Evolutionary conservation across 169 alveolate species (phyloP).

Genomic region (Plasmodium adleri): DNA sequence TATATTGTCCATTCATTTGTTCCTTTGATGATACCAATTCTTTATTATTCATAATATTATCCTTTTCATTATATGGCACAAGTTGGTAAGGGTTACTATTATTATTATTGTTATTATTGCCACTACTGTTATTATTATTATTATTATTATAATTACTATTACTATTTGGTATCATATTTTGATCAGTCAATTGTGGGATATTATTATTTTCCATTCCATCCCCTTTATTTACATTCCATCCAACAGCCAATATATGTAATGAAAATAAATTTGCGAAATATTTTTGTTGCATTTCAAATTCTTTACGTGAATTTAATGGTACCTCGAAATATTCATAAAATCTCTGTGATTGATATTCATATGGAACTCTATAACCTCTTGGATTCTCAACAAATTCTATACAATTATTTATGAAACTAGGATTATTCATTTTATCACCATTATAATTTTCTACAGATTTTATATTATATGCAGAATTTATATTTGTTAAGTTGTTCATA

Average conservation of each 20-base stretch:
- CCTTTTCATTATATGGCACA: not conserved
- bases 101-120: not conserved
- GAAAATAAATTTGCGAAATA: slow-evolving; percentile 63
- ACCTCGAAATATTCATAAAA: slow-evolving; percentile 74
- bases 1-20: not conserved
- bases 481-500: slow-evolving; percentile 8
- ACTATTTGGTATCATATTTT: too few species aligned
- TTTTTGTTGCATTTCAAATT: slow-evolving; percentile 40
- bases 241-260: slow-evolving; percentile 70
- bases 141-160: too few species aligned
- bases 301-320: slow-evolving; percentile 39
- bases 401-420: not conserved
- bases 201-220: slow-evolving; percentile 26
- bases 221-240: slow-evolving; percentile 62
- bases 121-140: too few species aligned
- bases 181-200: slow-evolving; percentile 11
- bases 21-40: not conserved
- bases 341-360: slow-evolving; percentile 25
- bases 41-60: not conserved
- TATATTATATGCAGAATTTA: not conserved
- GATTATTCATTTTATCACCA: not conserved
- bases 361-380: slow-evolving; percentile 66
- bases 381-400: slow-evolving; percentile 72
- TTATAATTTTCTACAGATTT: not conserved
- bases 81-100: not conserved